A percentile compares a stretch with the other conserved stretches of the same genome.
phyloP scores from a whole-genome alignment of 495 filamentous ascomycete species.

The Cercophora sp. region DNA sequence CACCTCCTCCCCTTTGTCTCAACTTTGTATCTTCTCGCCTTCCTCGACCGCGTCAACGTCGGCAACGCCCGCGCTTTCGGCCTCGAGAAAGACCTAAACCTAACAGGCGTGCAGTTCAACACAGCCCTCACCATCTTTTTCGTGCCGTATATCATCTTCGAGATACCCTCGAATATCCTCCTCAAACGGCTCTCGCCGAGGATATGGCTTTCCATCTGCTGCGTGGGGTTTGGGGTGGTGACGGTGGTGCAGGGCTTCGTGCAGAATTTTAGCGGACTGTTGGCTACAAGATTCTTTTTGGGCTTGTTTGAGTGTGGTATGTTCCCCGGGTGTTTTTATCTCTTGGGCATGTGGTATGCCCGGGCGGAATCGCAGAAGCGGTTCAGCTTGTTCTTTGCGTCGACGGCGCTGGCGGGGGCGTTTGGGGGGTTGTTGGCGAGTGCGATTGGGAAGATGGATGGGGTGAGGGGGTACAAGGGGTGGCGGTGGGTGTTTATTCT shows the following conservation, averaged over 20 bases:
- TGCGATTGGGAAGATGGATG: conserved; percentile 79
- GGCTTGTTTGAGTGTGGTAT: conserved; percentile 86
- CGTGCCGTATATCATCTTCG: conserved; percentile 81
- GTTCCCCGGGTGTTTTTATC: conserved; percentile 84
- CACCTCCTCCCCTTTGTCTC: conserved; percentile 78
- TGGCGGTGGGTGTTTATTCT: conserved; percentile 83
- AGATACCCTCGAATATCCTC: conserved; percentile 86
- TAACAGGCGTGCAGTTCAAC: conserved; percentile 62
- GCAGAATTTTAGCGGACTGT: conserved; percentile 69
- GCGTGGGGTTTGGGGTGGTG: conserved; percentile 77
- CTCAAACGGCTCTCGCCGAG: conserved; percentile 77
- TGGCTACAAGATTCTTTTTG: conserved; percentile 81
- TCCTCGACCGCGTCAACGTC: conserved; percentile 77
- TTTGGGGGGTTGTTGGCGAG: conserved; percentile 82
- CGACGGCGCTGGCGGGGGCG: conserved; percentile 77
- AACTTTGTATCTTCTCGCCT: conserved; percentile 80
- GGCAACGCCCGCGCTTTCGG: conserved; percentile 62
- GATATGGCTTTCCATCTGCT: conserved; percentile 76
- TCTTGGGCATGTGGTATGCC: conserved; percentile 82
- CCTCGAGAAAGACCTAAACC: conserved; percentile 59
- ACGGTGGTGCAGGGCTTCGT: conserved; percentile 78
- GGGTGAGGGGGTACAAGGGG: conserved; percentile 63
- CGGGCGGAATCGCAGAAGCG: conserved; percentile 82
- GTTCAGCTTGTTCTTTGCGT: conserved; percentile 81
- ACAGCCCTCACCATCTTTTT: conserved; percentile 86